Evolutionary conservation across 179 eudicot species (phyloP), one percentile per base, ranked within the genome.

Genomic region (Patellifolia procumbens): DNA sequence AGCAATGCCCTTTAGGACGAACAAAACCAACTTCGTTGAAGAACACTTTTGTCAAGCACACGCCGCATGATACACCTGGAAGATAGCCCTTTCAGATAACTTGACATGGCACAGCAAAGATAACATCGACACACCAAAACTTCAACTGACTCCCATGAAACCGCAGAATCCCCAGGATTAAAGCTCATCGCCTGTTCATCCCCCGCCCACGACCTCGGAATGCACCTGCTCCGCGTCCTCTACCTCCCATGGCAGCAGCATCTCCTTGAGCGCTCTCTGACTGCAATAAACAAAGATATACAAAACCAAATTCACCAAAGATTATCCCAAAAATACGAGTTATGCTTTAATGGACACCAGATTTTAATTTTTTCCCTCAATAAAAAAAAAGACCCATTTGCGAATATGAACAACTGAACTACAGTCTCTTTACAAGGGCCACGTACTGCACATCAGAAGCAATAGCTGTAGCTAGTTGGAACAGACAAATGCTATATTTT

Each of bases 261-360:
- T 95, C 99, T 60, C 98, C 99, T 81, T 95, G 99, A 31, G 99
- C 99, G 68, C 97, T 93, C 90, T 95, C 99, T n/a, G 99, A 95
- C 99, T 95, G 92, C 92, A 90, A 32, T 29, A 56, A 15, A 31
- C 19, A 10, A 48, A 58, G 32, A 11, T 3, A 34, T 42, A 20
- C 3, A 39, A 1, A 39, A 56, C 26, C 13, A 62, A 63, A 10
- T 5, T 70, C 12, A 70, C 34, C 7, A 29, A 34, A 70, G 31
- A 43, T 12, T 17, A 9, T 70, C 58, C 0, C 60, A 8, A 31
- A 29, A 19, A n/a, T n/a, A n/a, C n/a, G n/a, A n/a, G n/a, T n/a
- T n/a, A n/a, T n/a, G n/a, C n/a, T 31, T 31, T 24, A 22, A 7
- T 43, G 20, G 5, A 15, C 9, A 20, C 58, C 20, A 12, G 35